phyloP scores from a whole-genome alignment of 2,329 filamentous ascomycete species.

The Monosporascus sp. region DNA sequence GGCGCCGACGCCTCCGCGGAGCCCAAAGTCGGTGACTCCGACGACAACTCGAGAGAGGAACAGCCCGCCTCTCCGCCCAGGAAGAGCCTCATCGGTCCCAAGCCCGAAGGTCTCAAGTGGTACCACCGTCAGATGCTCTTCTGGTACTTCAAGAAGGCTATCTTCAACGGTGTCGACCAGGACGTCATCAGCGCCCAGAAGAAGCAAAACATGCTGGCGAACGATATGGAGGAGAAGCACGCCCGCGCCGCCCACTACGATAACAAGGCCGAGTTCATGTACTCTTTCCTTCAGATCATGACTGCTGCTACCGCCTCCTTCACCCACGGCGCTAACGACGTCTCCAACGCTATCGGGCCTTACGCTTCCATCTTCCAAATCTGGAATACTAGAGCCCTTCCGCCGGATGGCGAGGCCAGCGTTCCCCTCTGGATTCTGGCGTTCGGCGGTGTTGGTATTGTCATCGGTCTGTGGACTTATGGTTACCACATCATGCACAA shows the following conservation, averaged over 20 bases:
- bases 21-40: constrained; percentile 9
- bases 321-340: constrained; percentile 63
- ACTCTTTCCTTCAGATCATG: constrained; percentile 55
- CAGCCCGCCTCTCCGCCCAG: constrained; percentile 1
- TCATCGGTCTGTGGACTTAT: constrained; percentile 54
- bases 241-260: constrained; percentile 54
- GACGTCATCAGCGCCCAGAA: constrained; percentile 35
- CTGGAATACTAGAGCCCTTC: constrained; percentile 45
- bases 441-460: constrained; percentile 47
- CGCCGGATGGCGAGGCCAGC: constrained; percentile 33
- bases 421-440: constrained; percentile 58
- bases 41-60: constrained; percentile 5
- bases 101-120: constrained; percentile 14
- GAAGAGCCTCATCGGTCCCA: constrained; percentile 17
- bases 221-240: constrained; percentile 50
- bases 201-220: constrained; percentile 41
- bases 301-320: constrained; percentile 60
- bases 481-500: constrained; percentile 62
- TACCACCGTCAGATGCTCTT: constrained; percentile 28
- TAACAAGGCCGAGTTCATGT: constrained; percentile 57
- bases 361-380: constrained; percentile 59
- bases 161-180: constrained; percentile 37
- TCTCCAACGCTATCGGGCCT: constrained; percentile 58
- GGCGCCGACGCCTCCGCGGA: constrained; percentile 12
- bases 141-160: constrained; percentile 16